Evolutionary conservation across 2,329 filamentous ascomycete species (phyloP).

Genomic region (Mollisia scopiformis): DNA sequence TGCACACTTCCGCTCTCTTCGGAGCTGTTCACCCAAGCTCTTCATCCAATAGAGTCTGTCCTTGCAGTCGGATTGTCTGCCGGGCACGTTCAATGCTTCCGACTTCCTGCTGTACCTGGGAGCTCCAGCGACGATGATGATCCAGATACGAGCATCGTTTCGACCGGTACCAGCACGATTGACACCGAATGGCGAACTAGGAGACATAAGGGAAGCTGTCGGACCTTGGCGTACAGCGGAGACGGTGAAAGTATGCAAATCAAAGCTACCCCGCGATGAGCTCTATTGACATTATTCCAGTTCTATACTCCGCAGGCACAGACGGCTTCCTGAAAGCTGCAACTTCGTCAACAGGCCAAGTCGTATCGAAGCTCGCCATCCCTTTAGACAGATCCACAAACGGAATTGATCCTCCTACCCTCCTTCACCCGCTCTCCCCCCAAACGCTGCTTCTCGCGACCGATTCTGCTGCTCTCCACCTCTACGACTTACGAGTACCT

Average conservation of each 20-base stretch:
- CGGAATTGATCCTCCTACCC: conserved; percentile 69
- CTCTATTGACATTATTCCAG: conserved; percentile 10
- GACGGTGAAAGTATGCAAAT: conserved; percentile 72
- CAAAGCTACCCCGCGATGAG: background rate
- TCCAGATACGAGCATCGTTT: conserved; percentile 52
- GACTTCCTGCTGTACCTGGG: conserved; percentile 60
- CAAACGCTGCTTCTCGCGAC: conserved; percentile 88
- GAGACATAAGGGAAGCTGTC: conserved; percentile 92
- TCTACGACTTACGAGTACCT: conserved; percentile 77
- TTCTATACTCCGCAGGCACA: conserved; percentile 67
- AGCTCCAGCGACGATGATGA: conserved; percentile 49
- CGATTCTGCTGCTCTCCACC: conserved; percentile 86
- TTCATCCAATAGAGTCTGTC: conserved; percentile 84
- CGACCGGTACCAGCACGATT: conserved; percentile 72
- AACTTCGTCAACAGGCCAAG: conserved; percentile 62
- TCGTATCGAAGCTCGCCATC: conserved; percentile 81
- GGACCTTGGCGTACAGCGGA: conserved; percentile 75
- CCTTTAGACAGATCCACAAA: conserved; percentile 49
- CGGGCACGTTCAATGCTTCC: conserved; percentile 85
- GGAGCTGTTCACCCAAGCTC: conserved; percentile 85
- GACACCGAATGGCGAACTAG: conserved; percentile 85
- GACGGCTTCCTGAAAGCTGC: conserved; percentile 62
- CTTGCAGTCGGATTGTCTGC: conserved; percentile 83
- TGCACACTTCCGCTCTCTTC: conserved; percentile 85
- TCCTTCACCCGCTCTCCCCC: conserved; percentile 82